Evolutionary conservation across 129 eudicot species (phyloP).

Genomic region (Helichrysum umbraculigerum): DNA sequence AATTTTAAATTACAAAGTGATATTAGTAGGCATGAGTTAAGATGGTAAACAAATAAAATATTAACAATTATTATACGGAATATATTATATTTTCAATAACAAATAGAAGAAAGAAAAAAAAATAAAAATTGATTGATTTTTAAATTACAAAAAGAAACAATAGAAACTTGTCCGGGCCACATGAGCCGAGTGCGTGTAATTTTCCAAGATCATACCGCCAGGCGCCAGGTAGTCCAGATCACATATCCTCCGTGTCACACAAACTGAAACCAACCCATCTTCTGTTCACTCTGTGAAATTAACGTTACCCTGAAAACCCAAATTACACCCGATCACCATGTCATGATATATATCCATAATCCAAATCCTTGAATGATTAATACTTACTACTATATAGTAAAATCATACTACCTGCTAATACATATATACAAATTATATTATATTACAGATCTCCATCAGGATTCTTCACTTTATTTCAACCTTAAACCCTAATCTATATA

Average conservation of each 20-base stretch:
- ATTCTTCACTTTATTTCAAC: background rate
- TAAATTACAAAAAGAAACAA: too few species aligned
- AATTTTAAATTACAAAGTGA: too few species aligned
- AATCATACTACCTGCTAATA: background rate
- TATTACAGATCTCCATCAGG: background rate
- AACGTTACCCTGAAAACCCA: background rate
- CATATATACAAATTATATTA: background rate
- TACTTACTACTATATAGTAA: too few species aligned
- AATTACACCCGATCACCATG: background rate
- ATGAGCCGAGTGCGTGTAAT: too few species aligned
- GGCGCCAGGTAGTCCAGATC: constrained; percentile 24
- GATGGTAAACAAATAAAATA: too few species aligned
- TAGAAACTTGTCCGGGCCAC: too few species aligned
- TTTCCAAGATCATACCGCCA: background rate
- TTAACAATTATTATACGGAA: too few species aligned
- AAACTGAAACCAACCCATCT: background rate
- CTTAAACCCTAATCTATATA: constrained; percentile 1
- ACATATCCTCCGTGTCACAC: background rate
- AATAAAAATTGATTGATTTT: too few species aligned
- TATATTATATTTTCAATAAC: too few species aligned
- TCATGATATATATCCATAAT: background rate
- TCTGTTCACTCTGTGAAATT: background rate
- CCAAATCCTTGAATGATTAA: background rate
- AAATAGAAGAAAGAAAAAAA: too few species aligned
- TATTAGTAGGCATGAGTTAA: too few species aligned